Evolutionary conservation across 2,329 filamentous ascomycete genomes (phyloP), one percentile per base, ranked within the genome.

Genomic region (Cytospora piceicola): DNA sequence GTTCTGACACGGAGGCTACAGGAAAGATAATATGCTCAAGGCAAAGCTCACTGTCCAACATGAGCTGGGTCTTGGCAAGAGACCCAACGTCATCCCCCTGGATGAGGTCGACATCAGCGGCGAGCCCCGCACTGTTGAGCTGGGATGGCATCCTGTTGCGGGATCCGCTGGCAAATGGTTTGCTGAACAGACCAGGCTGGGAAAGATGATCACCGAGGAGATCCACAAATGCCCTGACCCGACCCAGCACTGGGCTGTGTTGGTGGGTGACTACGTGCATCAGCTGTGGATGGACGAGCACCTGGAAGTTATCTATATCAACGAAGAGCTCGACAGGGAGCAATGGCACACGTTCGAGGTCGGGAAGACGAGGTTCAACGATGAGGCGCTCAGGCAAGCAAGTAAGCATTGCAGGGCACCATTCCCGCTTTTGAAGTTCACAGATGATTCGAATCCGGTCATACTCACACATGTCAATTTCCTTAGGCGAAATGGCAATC

Each of bases 101-200:
- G 76, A 72, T 8, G 75, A 79, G 60, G 77, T 80, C 1, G 69
- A 73, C 34, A 75, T 79, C 63, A 73, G 76, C 62, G 76, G 72
- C 22, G 71, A 73, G 20, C 73, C 76, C 8, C 77, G 81, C n/a
- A 72, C 74, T 0, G 84, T 87, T 34, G 77, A 82, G 70, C 79
- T 87, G 30, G 85, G 83, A 27, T 87, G 85, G 85, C 84, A 87
- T 72, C 84, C 85, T 1, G 83, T 87, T 8, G 83, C 79, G 20
- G 84, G 84, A 0, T 75, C 82, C 22, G 82, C 82, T 0, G 84
- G 84, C 51, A 85, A 85, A 70, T 87, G 84, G 84, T 83, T 87
- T 59, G 83, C 84, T 17, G 83, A 87, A 62, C 76, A 83, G 70
- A 85, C 83, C 0, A 81, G 82, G 0, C 71, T 87, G 27, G 85